Conservation (phyloP, 164 flowering plant genomes). For the Aristolochia californica region DNA sequence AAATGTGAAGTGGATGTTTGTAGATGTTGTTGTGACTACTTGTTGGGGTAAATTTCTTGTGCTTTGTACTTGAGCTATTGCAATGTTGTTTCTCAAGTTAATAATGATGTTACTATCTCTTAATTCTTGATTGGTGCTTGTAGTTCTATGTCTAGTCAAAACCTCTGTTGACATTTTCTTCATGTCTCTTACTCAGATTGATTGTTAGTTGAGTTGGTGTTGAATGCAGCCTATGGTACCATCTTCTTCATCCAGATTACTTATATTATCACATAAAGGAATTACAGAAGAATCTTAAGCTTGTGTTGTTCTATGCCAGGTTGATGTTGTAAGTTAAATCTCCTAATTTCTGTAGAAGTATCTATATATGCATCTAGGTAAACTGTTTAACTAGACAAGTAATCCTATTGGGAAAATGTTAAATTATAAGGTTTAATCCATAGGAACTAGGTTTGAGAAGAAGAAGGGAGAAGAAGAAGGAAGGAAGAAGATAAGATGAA, state of each 20-base stretch:
- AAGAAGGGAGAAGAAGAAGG: no score
- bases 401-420: no score
- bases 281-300: slow-evolving; percentile 78
- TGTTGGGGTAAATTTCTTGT: slow-evolving; percentile 73
- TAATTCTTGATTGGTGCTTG: no score
- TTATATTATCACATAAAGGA: slow-evolving; percentile 82
- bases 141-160: no score
- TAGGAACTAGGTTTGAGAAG: no score
- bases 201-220: neutral
- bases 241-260: slow-evolving; percentile 96
- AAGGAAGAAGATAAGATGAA: no score
- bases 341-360: no score
- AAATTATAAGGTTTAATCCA: no score
- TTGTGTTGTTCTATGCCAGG: slow-evolving; percentile 87
- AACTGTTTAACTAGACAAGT: neutral
- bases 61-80: slow-evolving; percentile 83
- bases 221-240: slow-evolving; percentile 83
- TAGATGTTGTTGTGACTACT: slow-evolving; percentile 72
- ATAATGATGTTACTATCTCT: no score
- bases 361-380: no score
- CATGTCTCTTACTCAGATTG: neutral
- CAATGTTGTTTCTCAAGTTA: no score
- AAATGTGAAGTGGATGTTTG: slow-evolving; percentile 84
- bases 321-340: slow-evolving; percentile 67
- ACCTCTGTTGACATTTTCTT: no score